phyloP scores from a whole-genome alignment of 345 rosid genomes.

The Anacardium occidentale region DNA sequence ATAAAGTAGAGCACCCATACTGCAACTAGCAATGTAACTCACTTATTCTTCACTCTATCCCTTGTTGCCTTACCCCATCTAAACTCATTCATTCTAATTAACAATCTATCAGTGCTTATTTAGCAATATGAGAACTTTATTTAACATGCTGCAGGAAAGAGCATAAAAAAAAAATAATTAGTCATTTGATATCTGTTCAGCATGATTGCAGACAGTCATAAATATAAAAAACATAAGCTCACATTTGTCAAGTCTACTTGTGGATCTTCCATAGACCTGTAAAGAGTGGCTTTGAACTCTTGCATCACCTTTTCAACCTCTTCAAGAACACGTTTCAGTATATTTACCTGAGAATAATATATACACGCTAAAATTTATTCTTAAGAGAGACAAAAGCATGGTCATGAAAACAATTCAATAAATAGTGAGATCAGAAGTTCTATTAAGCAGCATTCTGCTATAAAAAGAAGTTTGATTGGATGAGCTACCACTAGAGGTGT shows the following conservation, averaged over 20 bases:
- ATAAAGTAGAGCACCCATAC: background rate
- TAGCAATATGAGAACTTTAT: background rate
- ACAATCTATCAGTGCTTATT: background rate
- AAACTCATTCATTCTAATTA: background rate
- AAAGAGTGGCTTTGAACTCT: constrained; percentile 90
- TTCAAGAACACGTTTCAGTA: constrained; percentile 94
- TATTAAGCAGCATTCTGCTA: background rate
- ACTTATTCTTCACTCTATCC: background rate
- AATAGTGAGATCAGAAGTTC: background rate
- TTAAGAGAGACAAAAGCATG: background rate
- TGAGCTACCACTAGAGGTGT: background rate
- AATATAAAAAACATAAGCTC: constrained; percentile 34
- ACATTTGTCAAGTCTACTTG: constrained; percentile 83
- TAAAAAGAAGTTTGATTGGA: background rate
- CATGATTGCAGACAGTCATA: background rate
- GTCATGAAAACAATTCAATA: constrained; percentile 1
- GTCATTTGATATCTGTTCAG: background rate
- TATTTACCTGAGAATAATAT: constrained; percentile 69
- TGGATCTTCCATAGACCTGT: constrained; percentile 97
- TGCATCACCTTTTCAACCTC: constrained; percentile 98
- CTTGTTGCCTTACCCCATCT: background rate
- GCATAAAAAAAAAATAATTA: background rate
- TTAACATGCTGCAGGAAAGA: background rate
- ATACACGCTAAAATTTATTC: background rate
- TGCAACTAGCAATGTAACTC: background rate